phyloP scores from a whole-genome alignment of 371 early-diverging fungal genomes.

The Apophysomyces sp. region DNA sequence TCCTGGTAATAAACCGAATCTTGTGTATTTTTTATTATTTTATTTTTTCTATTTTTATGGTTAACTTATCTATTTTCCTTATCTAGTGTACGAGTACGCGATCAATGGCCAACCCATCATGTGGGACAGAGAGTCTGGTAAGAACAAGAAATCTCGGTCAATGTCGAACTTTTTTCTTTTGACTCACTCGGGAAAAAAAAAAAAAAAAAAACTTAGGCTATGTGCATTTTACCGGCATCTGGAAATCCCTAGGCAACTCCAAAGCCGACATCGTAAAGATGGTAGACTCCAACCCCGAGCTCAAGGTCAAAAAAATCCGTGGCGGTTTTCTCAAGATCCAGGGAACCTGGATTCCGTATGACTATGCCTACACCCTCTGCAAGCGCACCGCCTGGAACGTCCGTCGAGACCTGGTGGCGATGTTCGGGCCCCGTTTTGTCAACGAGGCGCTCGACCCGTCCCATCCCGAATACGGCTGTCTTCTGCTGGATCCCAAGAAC shows the following conservation, averaged over 20 bases:
- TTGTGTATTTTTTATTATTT: background rate
- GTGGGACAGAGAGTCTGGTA: conserved; percentile 74
- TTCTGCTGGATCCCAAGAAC: conserved; percentile 35
- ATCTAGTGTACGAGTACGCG: conserved; percentile 62
- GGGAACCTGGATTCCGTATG: conserved; percentile 74
- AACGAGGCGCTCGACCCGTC: conserved; percentile 52
- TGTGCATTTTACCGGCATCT: conserved; percentile 76
- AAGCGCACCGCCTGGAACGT: conserved; percentile 57
- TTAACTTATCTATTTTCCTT: background rate
- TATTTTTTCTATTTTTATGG: background rate
- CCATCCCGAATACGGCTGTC: conserved; percentile 49
- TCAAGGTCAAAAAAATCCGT: conserved; percentile 63
- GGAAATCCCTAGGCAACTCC: conserved; percentile 70
- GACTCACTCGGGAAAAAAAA: too few species aligned
- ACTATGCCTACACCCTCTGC: conserved; percentile 56
- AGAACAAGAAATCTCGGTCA: background rate
- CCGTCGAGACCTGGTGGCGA: conserved; percentile 58
- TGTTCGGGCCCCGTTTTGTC: conserved; percentile 61
- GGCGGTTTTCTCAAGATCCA: conserved; percentile 73
- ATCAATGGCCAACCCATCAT: conserved; percentile 63
- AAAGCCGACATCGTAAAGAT: conserved; percentile 71
- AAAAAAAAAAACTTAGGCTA: conserved; percentile 30
- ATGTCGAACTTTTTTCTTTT: background rate
- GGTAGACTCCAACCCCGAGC: conserved; percentile 63
- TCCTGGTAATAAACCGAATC: conserved; percentile 50